Base-by-base conservation (phyloP, 257 asterid species). In the Ilex asprella region DNA sequence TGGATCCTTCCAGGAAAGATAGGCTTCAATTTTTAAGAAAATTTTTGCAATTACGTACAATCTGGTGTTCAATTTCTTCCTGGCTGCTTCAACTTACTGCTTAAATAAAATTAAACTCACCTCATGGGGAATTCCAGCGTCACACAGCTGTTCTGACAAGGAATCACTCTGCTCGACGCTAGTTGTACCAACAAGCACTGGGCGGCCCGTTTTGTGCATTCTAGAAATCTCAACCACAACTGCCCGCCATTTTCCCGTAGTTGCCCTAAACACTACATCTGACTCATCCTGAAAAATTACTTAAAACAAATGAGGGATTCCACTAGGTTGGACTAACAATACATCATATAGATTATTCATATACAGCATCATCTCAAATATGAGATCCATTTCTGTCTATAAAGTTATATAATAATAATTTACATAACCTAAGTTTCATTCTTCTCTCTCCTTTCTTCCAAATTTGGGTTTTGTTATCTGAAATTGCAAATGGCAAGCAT, bases 91-190 rank as follows among this genome's bases (percentile, higher is more conserved):
- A 21, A 21, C 27, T 21, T 35, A 35, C 41, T 35, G 8, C 41
- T 35, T 35, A 3, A 35, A 35, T 3, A 35, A 39, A 39, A 62
- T 15, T 66, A 35, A 35, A 71, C 56, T 70, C 73, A 89, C 99
- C 99, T 93, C 97, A 9, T 93, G 97, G 29, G 84, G 86, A 56
- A 93, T 81, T 67, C 89, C 92, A 76, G 89, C 87, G 78, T 93
- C 96, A 68, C 70, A 84, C 53, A 93, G 95, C 79, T 85, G 89
- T 75, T 66, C 82, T 56, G 99, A 93, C 65, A 93, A 73, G 39
- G 94, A 80, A 77, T 89, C 97, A 76, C 99, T 93, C 80, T 93
- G 99, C 82, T 93, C 99, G 77, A 93, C 99, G 67, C 99, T 93
- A 51, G 99, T 93, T 64, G 99, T 93, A 65, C 99, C 97, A 67